Base-by-base conservation (phyloP, 1,284 basidiomycete species). In the Naganishia liquefaciens region DNA sequence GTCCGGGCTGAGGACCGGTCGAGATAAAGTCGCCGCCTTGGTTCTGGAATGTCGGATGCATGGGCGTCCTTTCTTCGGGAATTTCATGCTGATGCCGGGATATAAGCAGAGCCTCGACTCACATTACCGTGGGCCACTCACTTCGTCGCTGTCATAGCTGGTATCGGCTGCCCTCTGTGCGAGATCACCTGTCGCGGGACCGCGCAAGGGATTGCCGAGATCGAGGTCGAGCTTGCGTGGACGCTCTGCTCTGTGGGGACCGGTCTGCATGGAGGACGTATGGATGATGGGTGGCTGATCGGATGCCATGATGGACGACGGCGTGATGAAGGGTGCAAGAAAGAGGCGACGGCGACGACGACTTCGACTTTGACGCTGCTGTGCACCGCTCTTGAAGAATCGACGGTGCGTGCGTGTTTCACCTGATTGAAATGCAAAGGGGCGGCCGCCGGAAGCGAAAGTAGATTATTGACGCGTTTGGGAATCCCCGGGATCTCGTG, bases 1-100 rank as follows among this genome's bases (percentile, higher is more conserved):
- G 49, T 28, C 58, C 55, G 30, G 57, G 55, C 30, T 47, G 49
- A 47, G 64, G 64, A 23, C 64, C 64, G 2, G 28, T 39, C 4
- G 47, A 49, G 23, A 65, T n/a, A 27, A 61, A 65, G 47, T 65
- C 64, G 21, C 64, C 64, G 21, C 51, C 55, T 3, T 46, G 30
- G 17, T 15, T 51, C 17, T 53, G 49, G 27, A 65, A 65, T 30
- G 17, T 61, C 23, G 57, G 57, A 52, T 61, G 51, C 42, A 60
- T 55, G n/a, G 64, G 64, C 13, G 64, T 65, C 39, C 27, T 27
- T 39, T 65, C 64, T n/a, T 65, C 50, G 11, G 49, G 50, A 33
- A 50, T 52, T 27, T 65, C 64, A 17, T 65, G 55, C 55, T 58
- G 33, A 33, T n/a, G 27, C 19, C n/a, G n/a, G n/a, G 25, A 5